These are phyloP conservation scores for Lasiodiplodia sp. DNA, from an alignment of 2,329 filamentous ascomycete species.

Conservation along the genomic window DNA sequence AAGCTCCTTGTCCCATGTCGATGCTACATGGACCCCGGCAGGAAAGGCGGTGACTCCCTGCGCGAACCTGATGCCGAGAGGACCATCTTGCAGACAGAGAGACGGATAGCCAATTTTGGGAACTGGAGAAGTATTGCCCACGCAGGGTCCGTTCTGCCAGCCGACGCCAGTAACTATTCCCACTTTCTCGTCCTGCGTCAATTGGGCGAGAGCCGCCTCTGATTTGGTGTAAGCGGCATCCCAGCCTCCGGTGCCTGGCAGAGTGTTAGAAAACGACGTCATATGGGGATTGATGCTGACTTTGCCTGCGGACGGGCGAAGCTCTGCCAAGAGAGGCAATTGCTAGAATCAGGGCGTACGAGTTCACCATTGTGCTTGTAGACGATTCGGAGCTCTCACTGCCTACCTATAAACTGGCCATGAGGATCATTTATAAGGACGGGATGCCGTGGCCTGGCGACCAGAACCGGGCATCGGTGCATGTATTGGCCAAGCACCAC, in stretches of 20 bases:
- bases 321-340: constrained; percentile 2
- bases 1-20: constrained; percentile 48
- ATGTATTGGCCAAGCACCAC: constrained; percentile 10
- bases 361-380: constrained; percentile 1
- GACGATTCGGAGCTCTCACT: too few species aligned
- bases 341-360: constrained; percentile 2
- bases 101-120: constrained; percentile 46
- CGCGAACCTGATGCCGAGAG: constrained; percentile 49
- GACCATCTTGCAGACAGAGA: constrained; percentile 51
- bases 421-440: constrained; percentile 1
- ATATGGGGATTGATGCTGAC: neutral
- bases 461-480: neutral
- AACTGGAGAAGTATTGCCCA: constrained; percentile 46
- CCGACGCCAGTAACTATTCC: constrained; percentile 48
- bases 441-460: neutral
- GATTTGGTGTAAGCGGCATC: constrained; percentile 50
- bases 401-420: neutral
- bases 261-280: neutral
- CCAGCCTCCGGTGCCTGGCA: constrained; percentile 38
- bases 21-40: constrained; percentile 47
- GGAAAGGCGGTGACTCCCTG: constrained; percentile 48
- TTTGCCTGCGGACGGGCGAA: constrained; percentile 15
- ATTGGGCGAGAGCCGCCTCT: constrained; percentile 47
- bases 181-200: constrained; percentile 50
- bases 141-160: constrained; percentile 44